These are phyloP conservation scores for Rhynchosporium agropyri DNA, from an alignment of 2,329 filamentous ascomycete species.

Conservation along the genomic window DNA sequence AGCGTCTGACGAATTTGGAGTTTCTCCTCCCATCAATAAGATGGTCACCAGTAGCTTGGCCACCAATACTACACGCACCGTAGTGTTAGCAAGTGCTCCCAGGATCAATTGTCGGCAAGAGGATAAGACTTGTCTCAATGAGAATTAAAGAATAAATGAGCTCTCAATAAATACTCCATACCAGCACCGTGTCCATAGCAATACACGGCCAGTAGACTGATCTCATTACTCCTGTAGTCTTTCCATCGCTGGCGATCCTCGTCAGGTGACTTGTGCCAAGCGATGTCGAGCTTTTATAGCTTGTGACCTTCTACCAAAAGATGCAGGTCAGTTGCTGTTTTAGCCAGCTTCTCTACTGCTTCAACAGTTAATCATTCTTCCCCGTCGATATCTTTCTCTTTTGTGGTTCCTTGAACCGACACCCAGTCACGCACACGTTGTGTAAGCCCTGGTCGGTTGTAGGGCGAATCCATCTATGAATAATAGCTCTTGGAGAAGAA, in stretches of 20 bases:
- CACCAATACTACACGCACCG: not conserved
- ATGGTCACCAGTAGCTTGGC: not conserved
- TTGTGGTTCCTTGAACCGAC: too few species aligned
- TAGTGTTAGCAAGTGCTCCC: too few species aligned
- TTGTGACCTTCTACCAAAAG: too few species aligned
- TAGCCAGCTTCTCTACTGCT: not conserved
- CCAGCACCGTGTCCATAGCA: not conserved
- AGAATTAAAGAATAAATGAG: too few species aligned
- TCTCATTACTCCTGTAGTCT: not conserved
- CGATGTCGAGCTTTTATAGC: too few species aligned
- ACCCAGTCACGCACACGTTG: not conserved
- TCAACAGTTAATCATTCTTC: not conserved
- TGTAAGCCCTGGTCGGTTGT: not conserved
- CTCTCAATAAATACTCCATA: not conserved
- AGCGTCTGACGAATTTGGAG: constrained; percentile 1
- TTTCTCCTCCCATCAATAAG: constrained; percentile 5
- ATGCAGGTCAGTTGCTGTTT: not conserved
- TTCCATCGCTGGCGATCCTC: not conserved
- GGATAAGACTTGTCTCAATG: too few species aligned
- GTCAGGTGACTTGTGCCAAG: not conserved
- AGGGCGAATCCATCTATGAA: not conserved
- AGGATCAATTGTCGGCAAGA: too few species aligned
- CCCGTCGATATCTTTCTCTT: not conserved
- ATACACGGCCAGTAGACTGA: not conserved
- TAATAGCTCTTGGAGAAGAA: too few species aligned